Evolutionary conservation across 2,329 filamentous ascomycete genomes (phyloP).

Genomic region (Verticillium klebahnii): DNA sequence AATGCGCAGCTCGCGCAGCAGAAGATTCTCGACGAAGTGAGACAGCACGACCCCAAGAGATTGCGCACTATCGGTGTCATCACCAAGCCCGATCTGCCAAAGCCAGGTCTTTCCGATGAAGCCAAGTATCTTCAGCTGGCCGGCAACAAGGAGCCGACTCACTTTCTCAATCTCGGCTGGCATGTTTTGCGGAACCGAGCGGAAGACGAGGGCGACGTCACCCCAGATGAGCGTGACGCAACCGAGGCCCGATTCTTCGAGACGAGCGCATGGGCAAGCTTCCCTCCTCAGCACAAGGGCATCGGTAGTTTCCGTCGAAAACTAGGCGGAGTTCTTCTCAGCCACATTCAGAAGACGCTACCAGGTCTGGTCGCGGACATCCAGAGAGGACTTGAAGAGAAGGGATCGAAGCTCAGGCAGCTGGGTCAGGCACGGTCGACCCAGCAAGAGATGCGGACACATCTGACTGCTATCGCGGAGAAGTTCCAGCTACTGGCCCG

Average conservation of each 20-base stretch:
- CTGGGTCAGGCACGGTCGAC: conserved; percentile 18
- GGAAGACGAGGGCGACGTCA: conserved; percentile 7
- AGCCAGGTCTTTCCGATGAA: conserved; percentile 32
- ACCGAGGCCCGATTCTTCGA: conserved; percentile 13
- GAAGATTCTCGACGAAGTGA: conserved; percentile 53
- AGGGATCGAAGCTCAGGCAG: conserved; percentile 14
- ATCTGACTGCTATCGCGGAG: conserved; percentile 16
- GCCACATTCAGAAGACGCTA: conserved; percentile 25
- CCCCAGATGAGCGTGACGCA: conserved; percentile 9
- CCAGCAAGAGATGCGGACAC: conserved; percentile 17
- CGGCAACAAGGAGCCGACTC: conserved; percentile 31
- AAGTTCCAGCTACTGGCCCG: conserved; percentile 21
- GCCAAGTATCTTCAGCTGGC: conserved; percentile 33
- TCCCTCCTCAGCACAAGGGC: conserved; percentile 14
- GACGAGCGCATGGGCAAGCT: conserved; percentile 12
- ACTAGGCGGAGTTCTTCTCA: conserved; percentile 21
- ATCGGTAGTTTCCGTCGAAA: conserved; percentile 16
- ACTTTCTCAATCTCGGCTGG: conserved; percentile 33
- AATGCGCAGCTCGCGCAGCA: conserved; percentile 37
- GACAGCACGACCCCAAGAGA: conserved; percentile 18
- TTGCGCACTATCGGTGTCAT: conserved; percentile 44
- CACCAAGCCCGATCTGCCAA: conserved; percentile 41
- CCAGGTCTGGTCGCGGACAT: conserved; percentile 24
- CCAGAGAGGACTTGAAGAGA: conserved; percentile 17
- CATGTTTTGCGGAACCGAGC: conserved; percentile 16